phyloP scores from a whole-genome alignment of 2,329 filamentous ascomycete species.

The Leptographium galeiforme region DNA sequence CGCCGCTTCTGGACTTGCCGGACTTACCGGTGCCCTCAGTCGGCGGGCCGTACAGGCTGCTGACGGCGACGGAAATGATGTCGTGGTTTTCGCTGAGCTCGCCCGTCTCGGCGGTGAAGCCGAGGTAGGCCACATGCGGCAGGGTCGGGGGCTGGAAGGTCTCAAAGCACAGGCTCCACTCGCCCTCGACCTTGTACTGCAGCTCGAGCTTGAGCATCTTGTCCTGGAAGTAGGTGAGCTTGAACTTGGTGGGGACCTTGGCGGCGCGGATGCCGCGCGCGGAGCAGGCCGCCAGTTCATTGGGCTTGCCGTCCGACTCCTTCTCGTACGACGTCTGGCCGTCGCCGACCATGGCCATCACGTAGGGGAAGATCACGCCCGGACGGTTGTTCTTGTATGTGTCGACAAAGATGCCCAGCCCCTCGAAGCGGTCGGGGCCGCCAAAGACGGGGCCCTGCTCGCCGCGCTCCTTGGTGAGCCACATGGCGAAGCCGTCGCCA shows the following conservation, averaged over 20 bases:
- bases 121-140: conserved; percentile 62
- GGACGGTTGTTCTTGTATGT: conserved; percentile 99
- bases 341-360: conserved; percentile 97
- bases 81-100: conserved; percentile 97
- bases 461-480: conserved; percentile 89
- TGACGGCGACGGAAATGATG: conserved; percentile 73
- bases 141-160: conserved; percentile 58
- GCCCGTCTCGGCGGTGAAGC: conserved; percentile 79
- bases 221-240: conserved; percentile 93
- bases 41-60: conserved; percentile 68
- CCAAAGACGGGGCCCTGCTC: conserved; percentile 77
- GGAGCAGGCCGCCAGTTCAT: conserved; percentile 89
- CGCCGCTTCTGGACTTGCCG: conserved; percentile 10
- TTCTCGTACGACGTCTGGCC: conserved; percentile 84
- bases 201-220: conserved; percentile 81
- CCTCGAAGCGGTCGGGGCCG: conserved; percentile 77
- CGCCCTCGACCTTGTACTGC: conserved; percentile 81
- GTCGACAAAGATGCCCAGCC: conserved; percentile 89
- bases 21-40: conserved; percentile 16
- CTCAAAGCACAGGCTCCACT: conserved; percentile 86
- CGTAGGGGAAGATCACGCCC: conserved; percentile 87
- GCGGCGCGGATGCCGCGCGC: conserved; percentile 79
- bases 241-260: conserved; percentile 67
- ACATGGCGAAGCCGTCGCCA: conserved; percentile 94
- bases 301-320: conserved; percentile 82